Evolutionary conservation across 208 protist genomes (phyloP).

Genomic region (Crithidia brevicula): DNA sequence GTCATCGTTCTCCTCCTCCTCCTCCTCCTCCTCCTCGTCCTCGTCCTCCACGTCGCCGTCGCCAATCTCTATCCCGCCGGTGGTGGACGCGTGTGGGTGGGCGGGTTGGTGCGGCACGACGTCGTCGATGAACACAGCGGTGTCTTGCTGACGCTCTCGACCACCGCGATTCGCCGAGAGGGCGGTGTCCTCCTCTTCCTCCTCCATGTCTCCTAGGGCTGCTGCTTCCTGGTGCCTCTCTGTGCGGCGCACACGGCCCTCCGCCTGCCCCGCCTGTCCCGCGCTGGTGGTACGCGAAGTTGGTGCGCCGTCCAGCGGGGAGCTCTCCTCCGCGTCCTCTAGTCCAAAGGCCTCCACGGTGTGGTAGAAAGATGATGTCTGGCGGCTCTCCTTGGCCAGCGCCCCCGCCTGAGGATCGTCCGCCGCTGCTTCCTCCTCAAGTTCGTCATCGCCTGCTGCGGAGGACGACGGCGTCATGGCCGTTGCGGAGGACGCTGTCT

Average conservation of each 20-base stretch:
- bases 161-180: conserved; percentile 1
- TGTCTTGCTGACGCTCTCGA: conserved; percentile 10
- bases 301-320: not conserved
- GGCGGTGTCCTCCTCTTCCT: conserved; percentile 11
- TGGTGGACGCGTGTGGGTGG: not conserved
- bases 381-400: conserved; percentile 7
- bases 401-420: not conserved
- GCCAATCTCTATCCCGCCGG: too few relatives aligned
- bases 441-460: conserved; percentile 4
- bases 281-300: not conserved
- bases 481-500: too few relatives aligned
- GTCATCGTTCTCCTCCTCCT: not conserved
- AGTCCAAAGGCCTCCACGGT: conserved; percentile 28
- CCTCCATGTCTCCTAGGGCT: not conserved
- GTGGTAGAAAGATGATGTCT: conserved; percentile 38
- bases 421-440: not conserved
- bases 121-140: conserved; percentile 2
- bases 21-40: not conserved
- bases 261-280: too few relatives aligned
- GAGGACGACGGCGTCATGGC: conserved; percentile 7
- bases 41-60: too few relatives aligned
- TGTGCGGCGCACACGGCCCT: too few relatives aligned
- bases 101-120: not conserved
- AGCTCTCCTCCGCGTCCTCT: conserved; percentile 28
- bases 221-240: not conserved